Percentiles rank a stretch among this genome's conserved stretches.
Evolutionary conservation across 208 protist species (phyloP).

Genomic region (Kentomonas sorsogonicus): DNA sequence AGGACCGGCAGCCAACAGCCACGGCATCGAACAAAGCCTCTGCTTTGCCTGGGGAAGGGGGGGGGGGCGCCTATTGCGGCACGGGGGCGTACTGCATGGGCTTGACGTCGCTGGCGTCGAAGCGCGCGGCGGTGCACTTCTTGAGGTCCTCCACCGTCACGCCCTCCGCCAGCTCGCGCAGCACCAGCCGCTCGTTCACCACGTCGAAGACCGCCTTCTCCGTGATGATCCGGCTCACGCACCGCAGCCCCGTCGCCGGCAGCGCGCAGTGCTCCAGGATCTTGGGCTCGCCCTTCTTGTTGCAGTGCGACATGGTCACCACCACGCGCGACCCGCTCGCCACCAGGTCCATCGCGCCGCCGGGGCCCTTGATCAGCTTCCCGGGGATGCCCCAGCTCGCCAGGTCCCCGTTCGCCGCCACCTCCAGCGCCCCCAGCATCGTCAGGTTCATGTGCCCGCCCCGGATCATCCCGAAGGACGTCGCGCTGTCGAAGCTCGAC

Average conservation of each 20-base stretch:
- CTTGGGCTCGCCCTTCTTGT: constrained; percentile 91
- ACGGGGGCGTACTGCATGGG: constrained; percentile 53
- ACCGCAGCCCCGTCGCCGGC: constrained; percentile 88
- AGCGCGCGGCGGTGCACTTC: constrained; percentile 73
- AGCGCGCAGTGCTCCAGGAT: constrained; percentile 92
- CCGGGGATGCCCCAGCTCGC: constrained; percentile 98
- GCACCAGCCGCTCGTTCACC: constrained; percentile 67
- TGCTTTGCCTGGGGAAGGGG: too few relatives aligned
- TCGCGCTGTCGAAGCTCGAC: constrained; percentile 87
- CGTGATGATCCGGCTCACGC: constrained; percentile 95
- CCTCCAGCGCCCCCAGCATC: constrained; percentile 96
- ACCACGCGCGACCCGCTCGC: constrained; percentile 91
- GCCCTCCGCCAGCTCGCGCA: constrained; percentile 91
- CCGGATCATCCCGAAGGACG: constrained; percentile 97
- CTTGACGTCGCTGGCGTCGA: constrained; percentile 66
- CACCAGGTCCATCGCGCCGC: constrained; percentile 96
- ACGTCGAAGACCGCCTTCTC: constrained; percentile 96
- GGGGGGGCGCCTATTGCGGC: not conserved
- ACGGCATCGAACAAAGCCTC: too few relatives aligned
- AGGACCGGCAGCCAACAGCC: too few relatives aligned
- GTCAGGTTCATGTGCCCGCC: constrained; percentile 95
- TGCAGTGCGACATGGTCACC: constrained; percentile 96
- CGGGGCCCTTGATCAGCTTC: constrained; percentile 97
- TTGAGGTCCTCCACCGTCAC: constrained; percentile 91
- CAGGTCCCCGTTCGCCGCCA: constrained; percentile 91